phyloP scores from a whole-genome alignment of 371 early-diverging fungal genomes.

The Zychaea mexicana region DNA sequence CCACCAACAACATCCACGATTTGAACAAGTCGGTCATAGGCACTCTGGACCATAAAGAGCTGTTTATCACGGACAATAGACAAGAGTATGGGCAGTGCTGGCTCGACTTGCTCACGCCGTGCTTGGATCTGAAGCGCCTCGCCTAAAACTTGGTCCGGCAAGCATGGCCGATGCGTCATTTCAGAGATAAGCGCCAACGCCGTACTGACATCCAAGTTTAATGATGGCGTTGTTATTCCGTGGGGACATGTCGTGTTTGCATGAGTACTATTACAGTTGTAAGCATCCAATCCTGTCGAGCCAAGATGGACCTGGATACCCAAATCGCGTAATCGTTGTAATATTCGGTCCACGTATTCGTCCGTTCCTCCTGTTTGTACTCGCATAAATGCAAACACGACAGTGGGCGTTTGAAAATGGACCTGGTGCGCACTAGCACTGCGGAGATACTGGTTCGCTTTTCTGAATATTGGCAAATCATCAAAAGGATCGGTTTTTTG shows the following conservation, averaged over 20 bases:
- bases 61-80: slow-evolving; percentile 33
- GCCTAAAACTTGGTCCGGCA: slow-evolving; percentile 38
- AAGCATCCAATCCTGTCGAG: not conserved
- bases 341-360: slow-evolving; percentile 36
- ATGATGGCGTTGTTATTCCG: slow-evolving; percentile 24
- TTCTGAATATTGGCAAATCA: slow-evolving; percentile 50
- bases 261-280: no score
- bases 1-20: slow-evolving; percentile 58
- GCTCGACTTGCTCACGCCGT: slow-evolving; percentile 35
- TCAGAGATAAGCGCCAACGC: slow-evolving; percentile 54
- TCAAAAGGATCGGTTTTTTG: slow-evolving; percentile 22
- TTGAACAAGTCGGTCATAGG: slow-evolving; percentile 45
- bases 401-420: slow-evolving; percentile 51
- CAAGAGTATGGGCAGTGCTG: slow-evolving; percentile 41
- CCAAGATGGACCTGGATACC: slow-evolving; percentile 35
- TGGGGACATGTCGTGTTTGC: not conserved
- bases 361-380: slow-evolving; percentile 29
- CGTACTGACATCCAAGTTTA: slow-evolving; percentile 63
- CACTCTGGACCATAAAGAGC: slow-evolving; percentile 48
- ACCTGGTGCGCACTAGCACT: slow-evolving; percentile 53
- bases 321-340: slow-evolving; percentile 34
- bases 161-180: slow-evolving; percentile 43
- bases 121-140: slow-evolving; percentile 57
- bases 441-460: slow-evolving; percentile 42
- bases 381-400: slow-evolving; percentile 62